A percentile compares a stretch with the other conserved stretches of the same genome.
These are phyloP conservation scores for Monilinia vaccinii-corymbosi DNA, from an alignment of 2,329 filamentous ascomycete genomes.

Conservation along the genomic window DNA sequence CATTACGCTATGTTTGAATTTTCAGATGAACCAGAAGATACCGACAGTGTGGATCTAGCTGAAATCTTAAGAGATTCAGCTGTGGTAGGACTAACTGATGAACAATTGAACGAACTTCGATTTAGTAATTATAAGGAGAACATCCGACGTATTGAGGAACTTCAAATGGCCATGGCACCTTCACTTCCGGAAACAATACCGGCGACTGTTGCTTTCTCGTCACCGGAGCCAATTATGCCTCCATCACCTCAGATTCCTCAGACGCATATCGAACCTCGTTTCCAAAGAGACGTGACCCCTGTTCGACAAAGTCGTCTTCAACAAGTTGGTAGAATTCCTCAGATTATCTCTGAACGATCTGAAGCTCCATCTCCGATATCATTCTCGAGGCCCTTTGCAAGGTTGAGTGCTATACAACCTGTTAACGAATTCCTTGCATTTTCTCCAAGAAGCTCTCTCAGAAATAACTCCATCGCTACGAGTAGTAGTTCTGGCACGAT, in stretches of 20 bases:
- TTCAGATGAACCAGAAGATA: constrained; percentile 35
- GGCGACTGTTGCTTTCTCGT: constrained; percentile 14
- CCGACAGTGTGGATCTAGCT: constrained; percentile 31
- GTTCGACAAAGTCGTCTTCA: constrained; percentile 54
- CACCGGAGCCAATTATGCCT: constrained; percentile 18
- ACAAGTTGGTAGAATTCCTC: constrained; percentile 79
- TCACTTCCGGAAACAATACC: constrained; percentile 8
- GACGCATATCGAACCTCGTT: constrained; percentile 17
- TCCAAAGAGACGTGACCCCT: constrained; percentile 17
- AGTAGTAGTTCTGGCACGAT: constrained; percentile 42
- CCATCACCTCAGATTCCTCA: constrained; percentile 16
- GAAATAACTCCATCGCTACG: constrained; percentile 60
- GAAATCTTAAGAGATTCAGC: constrained; percentile 43
- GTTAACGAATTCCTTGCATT: constrained; percentile 60
- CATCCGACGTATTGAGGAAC: constrained; percentile 17
- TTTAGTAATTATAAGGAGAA: constrained; percentile 25
- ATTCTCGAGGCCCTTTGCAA: constrained; percentile 75
- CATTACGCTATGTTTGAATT: constrained; percentile 56
- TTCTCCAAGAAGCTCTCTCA: constrained; percentile 46
- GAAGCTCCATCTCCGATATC: constrained; percentile 64
- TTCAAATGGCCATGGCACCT: constrained; percentile 11
- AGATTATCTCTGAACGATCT: constrained; percentile 62
- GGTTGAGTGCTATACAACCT: constrained; percentile 39
- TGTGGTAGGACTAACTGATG: constrained; percentile 23
- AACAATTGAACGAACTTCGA: constrained; percentile 26